Base-by-base conservation (phyloP, 768 basidiomycete species). In the Holtermanniella nyarrowii region DNA sequence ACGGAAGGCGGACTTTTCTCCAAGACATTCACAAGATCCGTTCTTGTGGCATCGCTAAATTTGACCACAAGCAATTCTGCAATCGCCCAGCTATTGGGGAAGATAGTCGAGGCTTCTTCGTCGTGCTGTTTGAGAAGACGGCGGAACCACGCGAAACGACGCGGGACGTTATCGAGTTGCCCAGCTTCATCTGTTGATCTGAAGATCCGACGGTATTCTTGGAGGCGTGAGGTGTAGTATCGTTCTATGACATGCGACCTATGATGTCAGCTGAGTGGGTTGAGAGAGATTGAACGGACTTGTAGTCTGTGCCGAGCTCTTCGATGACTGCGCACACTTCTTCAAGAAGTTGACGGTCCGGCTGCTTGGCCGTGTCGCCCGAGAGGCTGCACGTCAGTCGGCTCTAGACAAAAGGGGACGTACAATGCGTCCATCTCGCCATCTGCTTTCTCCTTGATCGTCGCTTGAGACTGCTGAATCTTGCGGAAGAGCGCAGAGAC, bases 121-220 rank as follows among this genome's bases (percentile, higher is more conserved):
- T 97, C 91, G 68, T 95, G 87, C 4, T 80, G 81, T 52, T 83
- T 81, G 20, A 99, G 73, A 25, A 90, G 70, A 24, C 91, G 80
- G 20, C 85, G 77, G 73, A 96, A 97, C 90, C 91, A 99, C 3
- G 90, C 88, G 60, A 88, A 97, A 40, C 95, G 80, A 14, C 95
- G 77, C 0, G 88, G 81, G 4, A 95, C 77, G 58, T 99, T 99
- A 74, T 99, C 95, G 43, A 99, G 76, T 62, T 95, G 88, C 3
- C 93, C 95, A 1, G 95, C 77, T 72, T 97, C 95, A 57, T 95
- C 90, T 4, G 82, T 83, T 5, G 86, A 80, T 45, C 86, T 82
- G 74, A 99, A 97, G 66, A 99, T 91, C 20, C 90, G 83, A 11
- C 90, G 83, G 68, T 97, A 99, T 68, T 97, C 95, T 66, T 88